Evolutionary conservation across 768 basidiomycete species (phyloP).

Genomic region (Sistotremastrum niveocremeum): DNA sequence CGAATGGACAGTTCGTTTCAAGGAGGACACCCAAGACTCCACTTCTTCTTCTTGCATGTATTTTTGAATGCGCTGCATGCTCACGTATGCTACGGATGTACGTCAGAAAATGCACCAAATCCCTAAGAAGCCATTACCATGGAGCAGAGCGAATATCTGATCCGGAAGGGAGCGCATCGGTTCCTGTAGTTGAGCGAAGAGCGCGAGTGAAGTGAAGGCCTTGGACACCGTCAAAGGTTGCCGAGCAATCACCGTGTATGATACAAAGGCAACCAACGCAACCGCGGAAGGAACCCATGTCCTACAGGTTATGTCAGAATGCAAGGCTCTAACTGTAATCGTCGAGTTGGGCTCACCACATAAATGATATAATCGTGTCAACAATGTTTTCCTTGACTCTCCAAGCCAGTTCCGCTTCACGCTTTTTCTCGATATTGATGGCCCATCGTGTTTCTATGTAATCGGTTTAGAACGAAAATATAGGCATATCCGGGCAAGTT

Average conservation of each 20-base stretch:
- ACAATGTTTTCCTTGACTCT: slow-evolving; percentile 50
- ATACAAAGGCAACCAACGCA: slow-evolving; percentile 47
- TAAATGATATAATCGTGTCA: slow-evolving; percentile 49
- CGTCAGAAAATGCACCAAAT: slow-evolving; percentile 3
- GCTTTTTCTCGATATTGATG: slow-evolving; percentile 31
- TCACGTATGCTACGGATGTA: slow-evolving; percentile 44
- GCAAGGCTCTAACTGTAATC: neutral
- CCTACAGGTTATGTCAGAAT: slow-evolving; percentile 23
- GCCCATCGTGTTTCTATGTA: slow-evolving; percentile 47
- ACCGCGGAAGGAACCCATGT: slow-evolving; percentile 63
- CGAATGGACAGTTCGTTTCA: slow-evolving; percentile 17
- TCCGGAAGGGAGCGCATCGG: slow-evolving; percentile 53
- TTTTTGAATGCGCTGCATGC: slow-evolving; percentile 67
- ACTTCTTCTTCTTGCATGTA: slow-evolving; percentile 68
- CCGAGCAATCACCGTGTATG: slow-evolving; percentile 52
- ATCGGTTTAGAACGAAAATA: neutral
- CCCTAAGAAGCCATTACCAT: slow-evolving; percentile 26
- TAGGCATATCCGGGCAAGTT: no score
- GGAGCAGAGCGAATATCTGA: slow-evolving; percentile 49
- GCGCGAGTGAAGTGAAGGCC: slow-evolving; percentile 67
- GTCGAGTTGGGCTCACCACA: slow-evolving; percentile 33
- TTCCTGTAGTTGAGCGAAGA: slow-evolving; percentile 59
- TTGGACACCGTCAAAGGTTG: slow-evolving; percentile 61
- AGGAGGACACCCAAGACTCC: slow-evolving; percentile 60
- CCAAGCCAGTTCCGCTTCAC: slow-evolving; percentile 55